phyloP scores from a whole-genome alignment of 164 flowering plant species.

The Nymphaea colorata region DNA sequence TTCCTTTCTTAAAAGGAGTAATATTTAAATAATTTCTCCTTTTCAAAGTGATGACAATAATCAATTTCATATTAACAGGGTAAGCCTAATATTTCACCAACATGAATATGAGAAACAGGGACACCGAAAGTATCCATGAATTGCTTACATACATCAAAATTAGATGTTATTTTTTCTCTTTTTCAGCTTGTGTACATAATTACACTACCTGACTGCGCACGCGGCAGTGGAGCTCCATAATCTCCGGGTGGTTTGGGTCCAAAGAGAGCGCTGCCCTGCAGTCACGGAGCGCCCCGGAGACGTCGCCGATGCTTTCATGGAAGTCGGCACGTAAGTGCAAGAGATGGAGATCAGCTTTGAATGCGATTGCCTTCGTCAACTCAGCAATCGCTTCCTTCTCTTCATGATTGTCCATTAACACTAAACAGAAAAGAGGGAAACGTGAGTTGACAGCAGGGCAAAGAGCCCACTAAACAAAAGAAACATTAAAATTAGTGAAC shows the following conservation, averaged over 20 bases:
- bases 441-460: background rate
- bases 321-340: slow-evolving; percentile 90
- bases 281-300: slow-evolving; percentile 66
- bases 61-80: background rate
- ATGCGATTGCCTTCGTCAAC: slow-evolving; percentile 84
- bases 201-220: slow-evolving; percentile 47
- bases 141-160: background rate
- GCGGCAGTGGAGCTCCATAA: slow-evolving; percentile 86
- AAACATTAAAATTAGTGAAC: too few relatives aligned
- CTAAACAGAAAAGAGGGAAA: slow-evolving; percentile 22
- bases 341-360: slow-evolving; percentile 94
- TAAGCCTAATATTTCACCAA: background rate
- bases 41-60: background rate
- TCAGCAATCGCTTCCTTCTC: slow-evolving; percentile 89
- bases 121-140: background rate
- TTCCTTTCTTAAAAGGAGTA: too few relatives aligned
- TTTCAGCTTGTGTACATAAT: slow-evolving; percentile 12
- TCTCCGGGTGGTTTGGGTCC: slow-evolving; percentile 92
- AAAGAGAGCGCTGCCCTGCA: slow-evolving; percentile 95
- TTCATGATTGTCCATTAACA: slow-evolving; percentile 93
- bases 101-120: background rate
- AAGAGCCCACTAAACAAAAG: too few relatives aligned
- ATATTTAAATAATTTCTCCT: too few relatives aligned
- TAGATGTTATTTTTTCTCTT: background rate
- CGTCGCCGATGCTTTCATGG: slow-evolving; percentile 83